phyloP scores from a whole-genome alignment of 129 eudicot genomes.

The Solidago caesia region DNA sequence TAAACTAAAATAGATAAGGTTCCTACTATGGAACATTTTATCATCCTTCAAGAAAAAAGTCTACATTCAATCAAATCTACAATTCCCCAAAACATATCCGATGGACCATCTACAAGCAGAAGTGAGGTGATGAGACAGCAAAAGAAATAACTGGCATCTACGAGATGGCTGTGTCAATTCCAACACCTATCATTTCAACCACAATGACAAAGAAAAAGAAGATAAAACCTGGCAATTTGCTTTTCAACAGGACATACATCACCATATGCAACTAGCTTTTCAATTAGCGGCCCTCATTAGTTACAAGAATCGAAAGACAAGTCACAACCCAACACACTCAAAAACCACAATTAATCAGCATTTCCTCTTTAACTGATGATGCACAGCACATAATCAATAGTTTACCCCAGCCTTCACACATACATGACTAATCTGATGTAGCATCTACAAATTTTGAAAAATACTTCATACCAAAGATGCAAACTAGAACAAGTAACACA shows the following conservation, averaged over 20 bases:
- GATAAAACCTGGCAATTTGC: background rate
- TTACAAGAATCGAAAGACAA: background rate
- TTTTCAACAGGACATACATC: background rate
- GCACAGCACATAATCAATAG: conserved; percentile 4
- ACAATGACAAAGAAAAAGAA: background rate
- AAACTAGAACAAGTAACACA: conserved; percentile 3
- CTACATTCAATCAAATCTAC: background rate
- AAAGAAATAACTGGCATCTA: background rate
- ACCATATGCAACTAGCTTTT: background rate
- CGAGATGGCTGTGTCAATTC: background rate
- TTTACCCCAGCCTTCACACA: background rate
- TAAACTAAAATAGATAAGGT: background rate
- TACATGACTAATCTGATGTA: conserved; percentile 10
- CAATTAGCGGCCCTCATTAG: background rate
- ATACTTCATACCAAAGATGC: background rate
- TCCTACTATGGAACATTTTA: background rate
- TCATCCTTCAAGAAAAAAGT: background rate
- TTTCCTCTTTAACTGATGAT: conserved; percentile 10
- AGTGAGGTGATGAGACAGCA: background rate
- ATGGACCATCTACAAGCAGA: background rate
- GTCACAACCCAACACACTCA: background rate
- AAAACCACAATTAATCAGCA: background rate
- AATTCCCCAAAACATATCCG: background rate
- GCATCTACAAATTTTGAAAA: background rate
- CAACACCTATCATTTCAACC: background rate